Evolutionary conservation across 805 yeast genomes (phyloP), one percentile per base, ranked within the genome.

Genomic region (Lachancea kluyveri): DNA sequence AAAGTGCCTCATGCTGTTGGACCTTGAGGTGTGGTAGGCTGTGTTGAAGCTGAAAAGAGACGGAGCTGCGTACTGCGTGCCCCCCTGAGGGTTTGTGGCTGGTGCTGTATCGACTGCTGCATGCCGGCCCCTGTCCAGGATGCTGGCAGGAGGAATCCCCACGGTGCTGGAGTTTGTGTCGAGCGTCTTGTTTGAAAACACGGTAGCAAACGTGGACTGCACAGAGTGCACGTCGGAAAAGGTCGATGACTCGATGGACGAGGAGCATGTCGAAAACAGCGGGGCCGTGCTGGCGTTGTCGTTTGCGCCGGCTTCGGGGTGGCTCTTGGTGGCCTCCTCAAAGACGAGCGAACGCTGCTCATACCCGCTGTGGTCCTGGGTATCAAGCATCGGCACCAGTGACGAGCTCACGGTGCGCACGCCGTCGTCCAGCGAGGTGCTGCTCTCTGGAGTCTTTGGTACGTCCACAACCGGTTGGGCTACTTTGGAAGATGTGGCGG

Each of bases 131-230:
- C 79, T 59, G 42, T 77, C 85, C 59, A 76, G 59, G 7, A 79
- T 75, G 41, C 81, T 73, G n/a, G 83, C 80, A 0, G 87, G 86
- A 1, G 86, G 75, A 11, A 79, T 78, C 0, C 85, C 85, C 17
- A 75, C 64, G 0, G 81, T 74, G 30, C 81, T 73, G 13, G 83
- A 73, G 42, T 75, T 78, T 3, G 80, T 68, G 23, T 70, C 67
- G 6, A 64, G 48, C 16, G 62, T 61, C 33, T 57, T 52, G 8
- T 52, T 53, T 3, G 66, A 61, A 4, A 46, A 28, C 3, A 59
- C 43, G 0, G 67, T 62, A 0, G 57, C 58, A 24, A 55, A 53
- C 8, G 64, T 59, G 6, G 65, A 59, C 31, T 53, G 64, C 12
- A 43, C 28, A 4, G 65, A 60, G 23, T 48, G 45, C 4, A 40